Evolutionary conservation across 176 grass and related monocot species (phyloP), one percentile per base, ranked within the genome.

Genomic region (Elaeis guineensis): DNA sequence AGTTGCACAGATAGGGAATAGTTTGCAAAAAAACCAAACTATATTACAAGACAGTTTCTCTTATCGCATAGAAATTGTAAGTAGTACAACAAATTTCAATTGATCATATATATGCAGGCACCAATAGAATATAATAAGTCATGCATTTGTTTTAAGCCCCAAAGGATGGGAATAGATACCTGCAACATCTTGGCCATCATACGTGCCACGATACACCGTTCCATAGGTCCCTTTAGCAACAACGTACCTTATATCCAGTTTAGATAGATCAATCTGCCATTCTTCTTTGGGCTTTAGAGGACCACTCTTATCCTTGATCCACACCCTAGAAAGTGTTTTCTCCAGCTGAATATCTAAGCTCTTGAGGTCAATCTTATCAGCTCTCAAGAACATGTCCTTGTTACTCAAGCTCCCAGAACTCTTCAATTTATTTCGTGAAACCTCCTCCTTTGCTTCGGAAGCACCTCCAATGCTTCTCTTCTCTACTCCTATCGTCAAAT

Each of bases 201-300:
- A 97, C 39, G 64, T 78, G 69, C 87, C 92, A 12, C 92, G 92
- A 58, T 85, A 91, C 62, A 97, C 87, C 7, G 83, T 83, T 32
- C 92, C 92, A 53, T 90, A 97, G 8, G 86, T 90, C 61, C 92
- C 92, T 18, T 66, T 77, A 20, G 92, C 92, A 50, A 97, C 58
- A 59, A 78, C 78, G 26, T 69, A 77, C 20, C 80, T 63, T 65
- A 97, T 90, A 26, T 91, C 80, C 60, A 97, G 75, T 69, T 90
- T 97, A 30, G 69, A 77, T 51, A 79, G 75, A 62, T 90, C 75
- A 51, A 91, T 82, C 81, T 97, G 84, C 87, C 92, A 97, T 72
- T 85, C 86, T 23, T 85, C 75, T 19, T 74, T 59, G 32, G 61
- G 72, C 54, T 30, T 25, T 56, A 62, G 29, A 6, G 82, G 69